phyloP scores from a whole-genome alignment of 2,329 filamentous ascomycete genomes.

The Basipetospora sp. region DNA sequence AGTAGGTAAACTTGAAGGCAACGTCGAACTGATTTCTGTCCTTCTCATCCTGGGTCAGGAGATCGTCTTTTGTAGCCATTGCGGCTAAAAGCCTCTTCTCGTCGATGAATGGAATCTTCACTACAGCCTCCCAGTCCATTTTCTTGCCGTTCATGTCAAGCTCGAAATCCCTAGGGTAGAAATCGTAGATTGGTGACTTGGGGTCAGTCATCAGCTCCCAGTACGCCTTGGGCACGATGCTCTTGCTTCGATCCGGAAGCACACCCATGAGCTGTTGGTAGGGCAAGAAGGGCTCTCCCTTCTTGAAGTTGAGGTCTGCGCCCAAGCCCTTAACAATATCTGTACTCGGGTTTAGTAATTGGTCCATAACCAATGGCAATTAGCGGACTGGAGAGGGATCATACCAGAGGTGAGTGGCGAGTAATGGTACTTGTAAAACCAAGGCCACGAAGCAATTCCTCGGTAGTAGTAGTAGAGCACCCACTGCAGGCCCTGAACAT shows the following conservation, averaged over 20 bases:
- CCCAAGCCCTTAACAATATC: constrained; percentile 80
- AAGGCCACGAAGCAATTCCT: constrained; percentile 94
- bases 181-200: constrained; percentile 87
- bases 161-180: constrained; percentile 92
- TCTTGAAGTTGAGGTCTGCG: constrained; percentile 78
- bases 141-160: constrained; percentile 99
- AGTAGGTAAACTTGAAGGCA: constrained; percentile 82
- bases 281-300: constrained; percentile 87
- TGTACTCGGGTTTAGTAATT: constrained; percentile 14
- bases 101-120: constrained; percentile 98
- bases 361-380: neutral
- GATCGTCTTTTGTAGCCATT: constrained; percentile 70
- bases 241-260: constrained; percentile 90
- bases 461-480: constrained; percentile 96
- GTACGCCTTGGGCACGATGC: constrained; percentile 77
- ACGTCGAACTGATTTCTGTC: constrained; percentile 81
- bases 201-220: constrained; percentile 84
- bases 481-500: constrained; percentile 95
- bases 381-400: constrained; percentile 6
- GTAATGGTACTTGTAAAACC: constrained; percentile 96
- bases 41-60: constrained; percentile 65
- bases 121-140: constrained; percentile 98
- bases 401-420: constrained; percentile 83
- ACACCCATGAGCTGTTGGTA: constrained; percentile 98
- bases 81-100: constrained; percentile 71